These are phyloP conservation scores for Phytophthora sansomeana DNA, from an alignment of 352 stramenopile genomes.

Conservation along the genomic window DNA sequence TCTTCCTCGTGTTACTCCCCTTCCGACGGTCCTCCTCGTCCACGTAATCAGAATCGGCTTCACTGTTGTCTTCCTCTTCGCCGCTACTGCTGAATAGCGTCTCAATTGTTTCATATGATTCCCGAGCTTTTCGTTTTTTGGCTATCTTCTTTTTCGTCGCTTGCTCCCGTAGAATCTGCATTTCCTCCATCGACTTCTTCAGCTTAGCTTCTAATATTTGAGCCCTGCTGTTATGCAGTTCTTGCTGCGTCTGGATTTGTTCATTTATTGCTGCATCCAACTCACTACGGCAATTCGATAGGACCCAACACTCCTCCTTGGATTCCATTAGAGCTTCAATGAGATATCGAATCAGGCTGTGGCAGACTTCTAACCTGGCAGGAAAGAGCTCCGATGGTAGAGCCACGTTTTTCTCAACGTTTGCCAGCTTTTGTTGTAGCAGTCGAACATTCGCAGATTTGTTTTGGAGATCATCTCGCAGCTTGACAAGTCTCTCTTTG, in stretches of 20 bases:
- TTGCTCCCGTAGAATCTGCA: constrained; percentile 34
- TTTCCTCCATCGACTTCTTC: constrained; percentile 26
- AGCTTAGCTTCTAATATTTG: constrained; percentile 25
- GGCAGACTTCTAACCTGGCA: constrained; percentile 44
- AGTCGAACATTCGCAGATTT: constrained; percentile 69
- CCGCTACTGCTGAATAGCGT: constrained; percentile 63
- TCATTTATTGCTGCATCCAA: constrained; percentile 14
- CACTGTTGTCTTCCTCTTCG: constrained; percentile 60
- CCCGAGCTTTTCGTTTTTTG: constrained; percentile 43
- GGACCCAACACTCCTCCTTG: constrained; percentile 41
- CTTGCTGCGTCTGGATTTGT: constrained; percentile 21
- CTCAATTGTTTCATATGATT: constrained; percentile 56
- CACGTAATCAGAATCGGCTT: constrained; percentile 74
- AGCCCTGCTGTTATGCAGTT: constrained; percentile 28
- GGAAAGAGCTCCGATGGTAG: constrained; percentile 56
- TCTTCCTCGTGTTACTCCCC: constrained; percentile 9
- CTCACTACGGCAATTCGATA: constrained; percentile 23
- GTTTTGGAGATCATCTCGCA: constrained; percentile 48
- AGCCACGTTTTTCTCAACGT: constrained; percentile 56
- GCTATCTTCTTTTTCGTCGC: constrained; percentile 45
- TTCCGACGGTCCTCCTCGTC: constrained; percentile 45
- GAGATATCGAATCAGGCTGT: constrained; percentile 63
- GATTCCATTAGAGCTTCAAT: constrained; percentile 53
- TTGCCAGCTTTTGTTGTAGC: constrained; percentile 69
- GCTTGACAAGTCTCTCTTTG: constrained; percentile 31